Evolutionary conservation across 805 yeast species (phyloP), one percentile per base, ranked within the genome.

Genomic region (Saturnispora sekii): DNA sequence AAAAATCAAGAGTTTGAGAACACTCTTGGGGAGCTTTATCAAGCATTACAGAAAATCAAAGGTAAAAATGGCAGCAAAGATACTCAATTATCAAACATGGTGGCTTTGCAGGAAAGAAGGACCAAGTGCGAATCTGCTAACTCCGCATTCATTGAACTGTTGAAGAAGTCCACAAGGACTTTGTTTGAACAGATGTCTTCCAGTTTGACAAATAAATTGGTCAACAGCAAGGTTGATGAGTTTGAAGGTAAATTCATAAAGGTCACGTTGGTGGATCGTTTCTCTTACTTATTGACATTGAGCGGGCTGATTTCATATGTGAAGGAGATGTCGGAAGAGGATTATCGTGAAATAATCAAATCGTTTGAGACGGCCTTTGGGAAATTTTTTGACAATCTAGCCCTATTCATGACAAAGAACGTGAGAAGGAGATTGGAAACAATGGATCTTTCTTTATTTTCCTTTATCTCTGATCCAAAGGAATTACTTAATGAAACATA

Each of bases 31-130:
- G 75, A 71, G 16, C 65, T 88, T 32, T 78, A 73, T 55, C 70
- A 72, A 38, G 94, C 95, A 0, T 63, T 87, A 41, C 66, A 66
- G 38, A 80, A 87, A 2, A 78, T 81, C 21, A 68, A 76, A 47
- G 78, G 79, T 40, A 45, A 58, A 29, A 58, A 61, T 10, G 50
- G 61, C n/a, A 39, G 42, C 15, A 55, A 52, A 3, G 37, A 15
- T 4, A 32, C 28, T 11, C 69, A 69, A 46, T 58, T 82, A 47
- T 77, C 79, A 33, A 71, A 74, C 15, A 82, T 87, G 86, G 69
- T 71, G 46, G 94, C 94, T 0, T 67, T 86, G 47, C 71, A 70
- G 48, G 87, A 84, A 53, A 79, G 82, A 54, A 72, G 77, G 47
- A 64, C 68, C 12, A 70, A 67, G 5, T 84, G 82, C 56, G 85